A percentile compares a stretch with the other conserved stretches of the same genome.
These are phyloP conservation scores for Fusarium fracticaudum DNA, from an alignment of 2,329 filamentous ascomycete species.

Conservation along the genomic window DNA sequence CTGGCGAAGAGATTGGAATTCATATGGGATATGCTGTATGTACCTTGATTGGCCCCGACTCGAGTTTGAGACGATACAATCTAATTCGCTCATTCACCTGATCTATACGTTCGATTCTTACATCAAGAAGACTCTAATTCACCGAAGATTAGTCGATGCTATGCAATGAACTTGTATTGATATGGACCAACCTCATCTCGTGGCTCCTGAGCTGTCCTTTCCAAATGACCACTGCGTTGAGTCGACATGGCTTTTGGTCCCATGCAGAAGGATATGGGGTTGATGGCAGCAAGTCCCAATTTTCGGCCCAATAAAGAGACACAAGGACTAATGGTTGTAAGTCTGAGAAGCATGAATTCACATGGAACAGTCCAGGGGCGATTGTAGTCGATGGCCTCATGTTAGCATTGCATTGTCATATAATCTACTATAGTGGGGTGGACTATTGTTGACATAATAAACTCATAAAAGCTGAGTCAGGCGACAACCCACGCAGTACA, in stretches of 20 bases:
- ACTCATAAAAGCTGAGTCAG: constrained; percentile 24
- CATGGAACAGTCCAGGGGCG: neutral
- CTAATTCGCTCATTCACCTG: constrained; percentile 74
- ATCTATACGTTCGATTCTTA: constrained; percentile 68
- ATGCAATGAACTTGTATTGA: too few species aligned
- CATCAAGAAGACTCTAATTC: constrained; percentile 64
- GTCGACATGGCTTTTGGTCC: constrained; percentile 28
- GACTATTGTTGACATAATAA: neutral
- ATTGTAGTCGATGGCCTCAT: neutral
- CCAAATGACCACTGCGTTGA: constrained; percentile 32
- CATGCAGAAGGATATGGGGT: neutral
- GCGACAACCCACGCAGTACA: neutral
- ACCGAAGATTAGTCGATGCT: neutral
- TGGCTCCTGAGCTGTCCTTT: constrained; percentile 70
- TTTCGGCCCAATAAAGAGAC: neutral
- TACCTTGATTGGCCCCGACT: constrained; percentile 59
- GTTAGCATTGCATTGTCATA: constrained; percentile 3
- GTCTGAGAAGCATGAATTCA: constrained; percentile 8
- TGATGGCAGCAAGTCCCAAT: neutral
- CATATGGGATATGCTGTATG: neutral
- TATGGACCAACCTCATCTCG: constrained; percentile 63
- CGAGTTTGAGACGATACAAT: constrained; percentile 72
- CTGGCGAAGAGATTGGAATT: neutral
- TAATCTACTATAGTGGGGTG: constrained; percentile 15
- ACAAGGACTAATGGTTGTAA: neutral